Percentiles rank a stretch among this genome's conserved stretches.
These are phyloP conservation scores for Porogramme epimiltina DNA, from an alignment of 1,284 basidiomycete species.

Conservation along the genomic window DNA sequence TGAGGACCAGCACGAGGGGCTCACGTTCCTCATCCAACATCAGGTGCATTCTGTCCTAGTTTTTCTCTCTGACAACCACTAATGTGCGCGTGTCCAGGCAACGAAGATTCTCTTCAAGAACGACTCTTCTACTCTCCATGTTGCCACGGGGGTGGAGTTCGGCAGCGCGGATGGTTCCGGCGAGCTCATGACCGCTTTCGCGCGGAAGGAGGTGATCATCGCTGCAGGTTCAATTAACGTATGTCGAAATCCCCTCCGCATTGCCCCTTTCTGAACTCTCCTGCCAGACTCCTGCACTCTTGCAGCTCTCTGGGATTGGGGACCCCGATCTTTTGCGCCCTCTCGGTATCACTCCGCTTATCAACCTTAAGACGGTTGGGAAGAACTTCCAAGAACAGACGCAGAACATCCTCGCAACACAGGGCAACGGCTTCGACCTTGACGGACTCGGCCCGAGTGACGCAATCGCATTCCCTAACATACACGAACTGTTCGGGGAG, in stretches of 20 bases:
- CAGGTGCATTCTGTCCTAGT: no score
- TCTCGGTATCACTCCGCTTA: slow-evolving; percentile 39
- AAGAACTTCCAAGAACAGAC: slow-evolving; percentile 53
- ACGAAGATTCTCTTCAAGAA: slow-evolving; percentile 55
- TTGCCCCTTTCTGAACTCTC: background rate
- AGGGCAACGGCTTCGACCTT: slow-evolving; percentile 36
- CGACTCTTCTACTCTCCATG: slow-evolving; percentile 38
- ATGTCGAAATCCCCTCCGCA: background rate
- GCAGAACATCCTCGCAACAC: slow-evolving; percentile 43
- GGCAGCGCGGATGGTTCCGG: slow-evolving; percentile 27
- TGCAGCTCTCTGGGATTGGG: slow-evolving; percentile 49
- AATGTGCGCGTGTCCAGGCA: no score
- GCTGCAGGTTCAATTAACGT: slow-evolving; percentile 42
- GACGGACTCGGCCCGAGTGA: slow-evolving; percentile 31
- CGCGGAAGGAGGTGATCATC: slow-evolving; percentile 56
- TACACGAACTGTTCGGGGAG: slow-evolving; percentile 46
- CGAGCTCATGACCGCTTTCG: slow-evolving; percentile 35
- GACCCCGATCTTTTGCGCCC: slow-evolving; percentile 40
- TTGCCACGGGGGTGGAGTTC: slow-evolving; percentile 61
- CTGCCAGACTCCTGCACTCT: slow-evolving; percentile 38
- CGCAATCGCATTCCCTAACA: slow-evolving; percentile 43
- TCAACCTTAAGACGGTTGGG: slow-evolving; percentile 44
- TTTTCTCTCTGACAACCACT: no score
- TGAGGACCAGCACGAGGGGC: slow-evolving; percentile 33
- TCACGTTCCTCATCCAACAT: slow-evolving; percentile 43